These are phyloP conservation scores for Fagopyrum tataricum DNA, from an alignment of 148 eudicot species.

Conservation along the genomic window DNA sequence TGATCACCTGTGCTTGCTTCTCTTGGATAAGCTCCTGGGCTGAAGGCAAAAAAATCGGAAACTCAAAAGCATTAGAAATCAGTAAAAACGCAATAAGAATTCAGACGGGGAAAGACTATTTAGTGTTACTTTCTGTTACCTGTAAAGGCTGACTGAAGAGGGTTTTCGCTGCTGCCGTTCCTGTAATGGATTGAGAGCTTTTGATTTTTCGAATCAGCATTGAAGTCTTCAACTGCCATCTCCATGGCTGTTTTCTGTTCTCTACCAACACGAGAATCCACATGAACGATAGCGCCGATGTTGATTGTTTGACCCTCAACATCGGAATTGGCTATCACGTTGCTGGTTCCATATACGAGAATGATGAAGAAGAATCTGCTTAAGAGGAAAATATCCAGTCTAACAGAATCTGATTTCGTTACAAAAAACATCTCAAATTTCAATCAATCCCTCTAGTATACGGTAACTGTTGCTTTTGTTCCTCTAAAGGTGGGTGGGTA, in stretches of 20 bases:
- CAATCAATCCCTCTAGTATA: neutral
- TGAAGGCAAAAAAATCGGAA: neutral
- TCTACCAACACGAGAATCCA: slow-evolving; percentile 11
- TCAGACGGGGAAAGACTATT: neutral
- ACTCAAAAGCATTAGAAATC: neutral
- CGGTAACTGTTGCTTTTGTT: neutral
- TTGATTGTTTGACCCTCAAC: neutral
- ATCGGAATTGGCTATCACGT: neutral
- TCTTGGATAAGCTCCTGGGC: slow-evolving; percentile 16
- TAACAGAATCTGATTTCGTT: neutral
- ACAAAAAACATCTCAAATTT: neutral
- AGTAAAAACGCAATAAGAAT: neutral
- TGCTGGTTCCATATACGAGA: neutral
- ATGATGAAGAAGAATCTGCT: neutral
- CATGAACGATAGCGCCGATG: slow-evolving; percentile 8
- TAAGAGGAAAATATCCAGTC: neutral
- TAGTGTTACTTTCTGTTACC: neutral
- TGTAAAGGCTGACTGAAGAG: slow-evolving; percentile 12
- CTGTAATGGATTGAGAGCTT: slow-evolving; percentile 5
- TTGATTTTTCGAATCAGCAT: slow-evolving; percentile 4
- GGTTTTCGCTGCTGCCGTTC: neutral
- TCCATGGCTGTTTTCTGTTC: slow-evolving; percentile 15
- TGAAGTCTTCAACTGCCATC: slow-evolving; percentile 10
- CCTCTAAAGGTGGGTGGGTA: neutral
- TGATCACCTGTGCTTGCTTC: slow-evolving; percentile 11